Base-by-base conservation (phyloP, 352 stramenopile species). In the Pseudoperonospora humuli region DNA sequence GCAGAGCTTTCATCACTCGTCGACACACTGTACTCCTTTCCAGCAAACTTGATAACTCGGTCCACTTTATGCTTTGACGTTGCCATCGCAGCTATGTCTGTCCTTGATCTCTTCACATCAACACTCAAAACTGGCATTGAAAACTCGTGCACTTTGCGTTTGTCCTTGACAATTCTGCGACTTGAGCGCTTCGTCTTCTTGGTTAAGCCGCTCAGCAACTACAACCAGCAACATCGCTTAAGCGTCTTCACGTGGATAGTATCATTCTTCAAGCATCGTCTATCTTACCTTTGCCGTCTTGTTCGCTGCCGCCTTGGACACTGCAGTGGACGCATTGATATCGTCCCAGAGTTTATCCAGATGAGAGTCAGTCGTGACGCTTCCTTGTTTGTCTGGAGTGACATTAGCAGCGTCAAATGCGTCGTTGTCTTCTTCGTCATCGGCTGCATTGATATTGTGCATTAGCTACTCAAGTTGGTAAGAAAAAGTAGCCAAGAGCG, bases 1-100 rank as follows among this genome's bases (percentile, higher is more conserved):
- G 15, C 14, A n/a, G 27, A 13, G 24, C 14, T 39, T 31, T 7
- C 18, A 23, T 20, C 41, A 41, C 9, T 64, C 3, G 42, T 51
- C 3, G 51, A 45, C 7, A 68, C 49, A 40, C 39, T 89, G 56
- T 93, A 93, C 48, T 89, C 73, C 18, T 86, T 54, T 4, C 84
- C 84, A 13, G 84, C 84, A 54, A 90, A 95, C 54, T 93, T 92
- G 37, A 95, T 64, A 24, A 90, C 61, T 31, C 85, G 44, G 0
- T 77, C 68, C 50, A 72, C 50, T 17, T 72, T 72, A 9, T 61
- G 38, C 13, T 61, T 50, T n/a, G 50, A 19, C 1, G 54, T 54
- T 0, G 46, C 25, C 1, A 47, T 48, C 7, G 35, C 28, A 9
- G 46, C 45, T 21, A 86, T 67, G 15, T 86, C 75, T 34, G 53